Base-by-base conservation (phyloP, 345 rosid genomes). In the Excoecaria cochinchinensis region DNA sequence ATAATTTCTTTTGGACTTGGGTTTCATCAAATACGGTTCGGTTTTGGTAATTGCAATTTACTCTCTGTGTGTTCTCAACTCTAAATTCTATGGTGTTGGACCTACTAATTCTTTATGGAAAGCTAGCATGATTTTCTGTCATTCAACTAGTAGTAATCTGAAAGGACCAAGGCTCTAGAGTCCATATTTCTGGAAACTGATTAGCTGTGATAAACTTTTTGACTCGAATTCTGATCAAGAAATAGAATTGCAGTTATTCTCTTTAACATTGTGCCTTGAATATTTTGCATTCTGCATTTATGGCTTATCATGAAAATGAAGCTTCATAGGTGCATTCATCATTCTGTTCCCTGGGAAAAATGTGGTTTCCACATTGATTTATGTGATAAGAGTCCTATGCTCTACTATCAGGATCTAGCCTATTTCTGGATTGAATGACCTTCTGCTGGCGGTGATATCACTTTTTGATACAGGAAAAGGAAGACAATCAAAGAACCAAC, bases 391-490 rank as follows among this genome's bases (percentile, higher is more conserved):
- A 65, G 25, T 13, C 31, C 52, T n/a, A 53, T 36, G 9, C 63
- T 67, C 24, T 58, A 8, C 69, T 62, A 36, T 14, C 3, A 12
- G 25, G 38, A 24, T 66, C 39, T 51, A 0, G 42, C 62, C 39
- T n/a, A 42, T 57, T 67, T 16, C 47, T 39, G 56, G 70, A 70
- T 55, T 58, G 50, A 24, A 31, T 22, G 6, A 62, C 42, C 48
- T 56, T 67, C 58, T 61, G 66, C 60, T 72, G 63, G 19, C 21
- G 76, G 63, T 71, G 60, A 42, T 63, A 61, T 60, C 44, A 48
- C 64, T 53, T 42, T 71, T 21, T 71, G 53, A 57, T 78, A 82
- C 85, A 91, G 97, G 76, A 81, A 82, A 75, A 74, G 74, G 22
- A 80, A 46, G 70, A 59, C 39, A 31, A 70, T 25, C 39, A 83